phyloP scores from a whole-genome alignment of 2,329 filamentous ascomycete species.

The Onygenales sp. region DNA sequence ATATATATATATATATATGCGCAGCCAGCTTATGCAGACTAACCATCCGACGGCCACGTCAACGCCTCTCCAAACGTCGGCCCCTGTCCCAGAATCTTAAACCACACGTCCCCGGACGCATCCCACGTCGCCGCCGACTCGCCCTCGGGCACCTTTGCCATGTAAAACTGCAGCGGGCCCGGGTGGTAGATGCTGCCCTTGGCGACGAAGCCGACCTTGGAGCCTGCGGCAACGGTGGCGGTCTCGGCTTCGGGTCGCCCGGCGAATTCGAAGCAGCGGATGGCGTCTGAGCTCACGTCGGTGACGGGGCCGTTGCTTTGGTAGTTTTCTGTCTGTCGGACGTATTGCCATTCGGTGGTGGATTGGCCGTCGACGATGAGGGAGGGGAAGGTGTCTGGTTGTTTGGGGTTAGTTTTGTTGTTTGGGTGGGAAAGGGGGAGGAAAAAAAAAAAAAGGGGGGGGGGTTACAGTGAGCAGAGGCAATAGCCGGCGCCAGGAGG shows the following conservation, averaged over 20 bases:
- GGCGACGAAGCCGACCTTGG: constrained; percentile 23
- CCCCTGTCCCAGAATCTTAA: constrained; percentile 3
- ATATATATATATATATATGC: background rate
- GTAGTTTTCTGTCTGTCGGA: constrained; percentile 4
- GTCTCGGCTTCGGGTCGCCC: constrained; percentile 22
- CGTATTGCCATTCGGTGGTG: constrained; percentile 3
- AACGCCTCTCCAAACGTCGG: constrained; percentile 1
- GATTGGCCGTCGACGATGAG: constrained; percentile 3
- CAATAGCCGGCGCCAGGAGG: background rate
- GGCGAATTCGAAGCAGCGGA: constrained; percentile 9
- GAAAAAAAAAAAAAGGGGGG: too few species aligned
- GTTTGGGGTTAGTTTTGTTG: background rate
- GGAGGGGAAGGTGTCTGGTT: constrained; percentile 4
- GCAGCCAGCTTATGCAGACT: background rate
- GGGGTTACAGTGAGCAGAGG: background rate
- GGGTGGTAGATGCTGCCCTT: constrained; percentile 48
- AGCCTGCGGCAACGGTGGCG: constrained; percentile 8
- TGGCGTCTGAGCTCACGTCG: constrained; percentile 4
- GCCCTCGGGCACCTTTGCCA: constrained; percentile 40
- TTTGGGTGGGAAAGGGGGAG: background rate
- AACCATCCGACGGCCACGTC: constrained; percentile 5
- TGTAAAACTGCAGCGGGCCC: constrained; percentile 46
- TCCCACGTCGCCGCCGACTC: constrained; percentile 3
- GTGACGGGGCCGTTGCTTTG: constrained; percentile 4
- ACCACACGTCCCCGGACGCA: constrained; percentile 4